Base-by-base conservation (phyloP, 2,329 filamentous ascomycete genomes). In the Trichoderma atrobrunneum region DNA sequence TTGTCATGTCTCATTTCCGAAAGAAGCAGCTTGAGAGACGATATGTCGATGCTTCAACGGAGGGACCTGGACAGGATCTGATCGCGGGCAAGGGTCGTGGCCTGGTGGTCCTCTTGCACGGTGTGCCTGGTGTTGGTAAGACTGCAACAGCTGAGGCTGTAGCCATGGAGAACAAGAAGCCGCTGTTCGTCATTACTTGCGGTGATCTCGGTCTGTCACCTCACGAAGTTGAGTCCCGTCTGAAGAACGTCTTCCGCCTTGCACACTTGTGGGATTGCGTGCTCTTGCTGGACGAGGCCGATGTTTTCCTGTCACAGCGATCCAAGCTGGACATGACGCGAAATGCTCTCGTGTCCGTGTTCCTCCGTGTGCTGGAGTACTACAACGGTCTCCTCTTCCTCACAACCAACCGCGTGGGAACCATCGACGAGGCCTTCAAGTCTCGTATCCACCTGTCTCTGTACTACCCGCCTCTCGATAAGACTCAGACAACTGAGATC, bases 351-450 rank as follows among this genome's bases (percentile, higher is more conserved):
- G 82, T 84, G 0, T 82, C 81, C 0, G 84, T 85, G 1, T 86
- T 86, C 75, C 78, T 86, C 5, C 80, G 84, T 5, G 79, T 84
- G 0, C 78, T 86, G 0, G 85, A 86, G 75, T 86, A 86, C 77
- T 86, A 85, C 74, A 78, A 79, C 3, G 85, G 85, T 24, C 80
- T 86, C 5, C 75, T 86, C 7, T 85, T 85, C 77, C 78, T 87
- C 5, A 88, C 86, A 0, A 87, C 85, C 10, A 88, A 87, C 78
- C 81, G 85, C 3, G 82, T 85, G 7, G 84, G 84, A 18, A 79
- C 79, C 2, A 81, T 87, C 4, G 86, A 87, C 65, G 84, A 85
- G 70, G 86, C 86, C 0, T 85, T 86, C 77, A 82, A 82, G 76
- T 86, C 84, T 1, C 81, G 85, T 18, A 84, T 86, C 51, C 84